Evolutionary conservation across 371 early-diverging fungal genomes (phyloP), one percentile per base, ranked within the genome.

Genomic region (Mucor mucedo): DNA sequence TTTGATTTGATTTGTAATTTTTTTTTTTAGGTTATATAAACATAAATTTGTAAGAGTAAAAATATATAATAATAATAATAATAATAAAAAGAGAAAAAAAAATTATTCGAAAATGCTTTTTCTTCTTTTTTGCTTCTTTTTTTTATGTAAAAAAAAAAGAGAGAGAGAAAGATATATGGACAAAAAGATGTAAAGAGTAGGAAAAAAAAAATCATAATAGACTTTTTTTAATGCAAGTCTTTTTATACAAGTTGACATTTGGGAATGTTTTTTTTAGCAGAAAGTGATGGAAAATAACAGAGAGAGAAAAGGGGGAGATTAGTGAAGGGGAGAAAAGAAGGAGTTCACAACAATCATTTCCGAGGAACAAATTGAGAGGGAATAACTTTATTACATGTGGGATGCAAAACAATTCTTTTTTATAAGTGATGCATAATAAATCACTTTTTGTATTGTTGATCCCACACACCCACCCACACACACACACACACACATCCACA

Each of bases 111-210:
- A n/a, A 21, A 21, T 21, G 21, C 21, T 21, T 21, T 21, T 21
- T 21, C 21, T 21, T 21, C 21, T 21, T 21, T 21, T 21, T n/a
- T 60, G 47, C 38, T 42, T 45, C 7, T 7, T 28, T 55, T 29
- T 42, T 57, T 30, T 33, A 14, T 14, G n/a, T 58, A 48, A 11
- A 42, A 40, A 44, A 56, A 30, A 44, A 40, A 44, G n/a, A n/a
- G n/a, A n/a, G n/a, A 30, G 14, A 32, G 42, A 10, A 32, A 58
- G 11, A 38, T 47, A 38, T 58, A 38, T 48, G 42, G 47, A 58
- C 58, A 58, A 58, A 48, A 48, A 48, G 58, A 35, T 58, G 47
- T 58, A 48, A 58, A 58, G 58, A 48, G 35, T 1, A 48, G 21
- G 38, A 38, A 16, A 45, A n/a, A 44, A 55, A 44, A 44, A 14